Evolutionary conservation across 306 rosid genomes (phyloP), one percentile per base, ranked within the genome.

Genomic region (Sicyos baderoa): DNA sequence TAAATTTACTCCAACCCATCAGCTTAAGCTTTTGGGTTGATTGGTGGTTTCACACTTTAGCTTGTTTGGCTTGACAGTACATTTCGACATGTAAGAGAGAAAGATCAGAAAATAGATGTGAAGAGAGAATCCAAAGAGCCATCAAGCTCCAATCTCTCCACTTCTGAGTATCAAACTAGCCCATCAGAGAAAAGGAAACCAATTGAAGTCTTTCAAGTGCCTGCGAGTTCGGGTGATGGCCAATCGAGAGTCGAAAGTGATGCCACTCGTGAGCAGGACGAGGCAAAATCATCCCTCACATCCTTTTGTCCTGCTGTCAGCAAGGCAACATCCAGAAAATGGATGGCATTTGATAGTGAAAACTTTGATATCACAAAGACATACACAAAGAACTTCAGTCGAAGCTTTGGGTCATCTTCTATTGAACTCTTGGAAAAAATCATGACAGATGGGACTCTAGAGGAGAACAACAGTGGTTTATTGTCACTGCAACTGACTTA

Each of bases 341-440:
- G 97, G 97, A 89, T 91, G 97, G 96, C 95, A 74, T 91, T 91
- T 72, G 82, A 81, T 52, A 42, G 37, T 48, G 75, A 71, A n/a
- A 53, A 79, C 25, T 60, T 67, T 6, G 23, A 55, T 54, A 42
- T 42, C 16, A 23, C 47, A 68, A 50, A 48, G 49, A 37, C 51
- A 40, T 52, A 52, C 49, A 16, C 48, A 52, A 70, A 70, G 73
- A 70, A n/a, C 61, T 42, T 64, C 32, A 5, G 17, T 63, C 17
- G 69, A 17, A 42, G 68, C 18, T 35, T 18, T 51, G 21, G 57
- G 59, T 51, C 29, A 19, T 54, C 35, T 52, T 52, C 25, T 7
- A 13, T 45, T 54, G n/a, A 71, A 32, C 10, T 82, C 62, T 80
- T 85, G 0, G 95, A 87, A 83, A 84, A 75, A 8, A 81, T 51